Base-by-base conservation (phyloP, 257 asterid genomes). In the Nicotiana paniculata region DNA sequence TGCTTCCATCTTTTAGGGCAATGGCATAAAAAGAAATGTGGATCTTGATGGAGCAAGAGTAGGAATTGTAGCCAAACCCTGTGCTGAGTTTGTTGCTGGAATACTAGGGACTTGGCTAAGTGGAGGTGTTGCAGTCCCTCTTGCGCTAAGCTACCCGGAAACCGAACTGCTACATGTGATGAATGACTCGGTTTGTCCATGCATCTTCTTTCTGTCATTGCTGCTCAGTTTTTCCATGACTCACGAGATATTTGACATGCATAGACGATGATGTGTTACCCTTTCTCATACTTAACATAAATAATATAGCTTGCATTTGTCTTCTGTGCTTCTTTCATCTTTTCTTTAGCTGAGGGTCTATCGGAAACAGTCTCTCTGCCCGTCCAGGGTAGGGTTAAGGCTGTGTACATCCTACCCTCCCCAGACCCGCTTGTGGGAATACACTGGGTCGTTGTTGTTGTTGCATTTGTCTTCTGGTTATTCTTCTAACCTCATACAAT, bases 101-200 rank as follows among this genome's bases (percentile, higher is more conserved):
- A 84, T 95, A 28, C 91, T 95, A 80, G 99, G 95, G 77, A 93
- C 95, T 55, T 95, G 99, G 99, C 86, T 91, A 77, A 88, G 95
- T 88, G 98, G 98, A 82, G 97, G 98, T 79, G 98, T 95, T 83
- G 97, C 97, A 0, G 99, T 95, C 53, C 99, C 99, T 77, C 97
- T 95, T 17, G 99, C 99, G n/a, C 93, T 95, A 79, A 93, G 98
- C 92, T 95, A 93, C 84, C 99, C 99, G 4, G 99, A 95, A 90
- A 90, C 94, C 54, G 99, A 95, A 89, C 87, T 95, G 61, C 89
- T 95, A 82, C 99, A 95, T 81, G 98, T 95, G 84, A 90, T 93
- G 91, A 91, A 92, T 77, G 99, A 95, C 88, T 89, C 98, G 91
- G 99, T 95, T 82, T 24, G 95, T 85, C 77, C 11, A 18, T 79